Evolutionary conservation across 306 rosid genomes (phyloP), one percentile per base, ranked within the genome.

Genomic region (Senna siamea): DNA sequence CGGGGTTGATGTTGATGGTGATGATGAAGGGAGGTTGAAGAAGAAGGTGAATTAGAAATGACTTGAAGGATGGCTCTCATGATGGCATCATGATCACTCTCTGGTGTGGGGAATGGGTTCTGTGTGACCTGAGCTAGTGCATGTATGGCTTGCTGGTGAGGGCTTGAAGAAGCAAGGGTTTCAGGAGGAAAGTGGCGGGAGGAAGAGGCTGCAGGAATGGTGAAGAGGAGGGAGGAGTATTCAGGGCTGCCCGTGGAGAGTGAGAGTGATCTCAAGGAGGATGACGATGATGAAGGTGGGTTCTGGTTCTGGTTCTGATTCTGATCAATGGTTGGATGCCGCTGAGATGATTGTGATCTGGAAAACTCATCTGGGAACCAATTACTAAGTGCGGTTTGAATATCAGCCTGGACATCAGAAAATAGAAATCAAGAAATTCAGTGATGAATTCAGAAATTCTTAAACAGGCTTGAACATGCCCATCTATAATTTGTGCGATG

Each of bases 231-330:
- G 38, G 91, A 85, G 4, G 97, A 91, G 30, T 61, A 80, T 62
- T 89, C 94, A 19, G 92, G 97, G 85, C 92, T 89, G 13, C 84
- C 96, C 40, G 87, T 64, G 59, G 98, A 86, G n/a, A 84, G 13
- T 61, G 97, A 93, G 9, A 62, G 68, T 18, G 68, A 62, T 86
- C 85, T 89, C 61, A 89, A 66, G 20, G 97, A 94, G 1, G 98
- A 91, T 60, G 98, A 87, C 11, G 97, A 89, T 15, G 97, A 91
- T 53, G 98, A 79, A 9, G 77, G 87, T 35, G 84, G 89, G 5
- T 62, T 62, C 26, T 61, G 47, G 69, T 87, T 84, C 34, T 80
- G 94, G 65, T 61, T 61, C 28, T 62, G 48, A 72, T 87, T 84
- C 40, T 80, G 94, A 65, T 73, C 87, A 9, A 80, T 59, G n/a